Evolutionary conservation across 306 rosid genomes (phyloP).

Genomic region (Cucurbita argyrosperma): DNA sequence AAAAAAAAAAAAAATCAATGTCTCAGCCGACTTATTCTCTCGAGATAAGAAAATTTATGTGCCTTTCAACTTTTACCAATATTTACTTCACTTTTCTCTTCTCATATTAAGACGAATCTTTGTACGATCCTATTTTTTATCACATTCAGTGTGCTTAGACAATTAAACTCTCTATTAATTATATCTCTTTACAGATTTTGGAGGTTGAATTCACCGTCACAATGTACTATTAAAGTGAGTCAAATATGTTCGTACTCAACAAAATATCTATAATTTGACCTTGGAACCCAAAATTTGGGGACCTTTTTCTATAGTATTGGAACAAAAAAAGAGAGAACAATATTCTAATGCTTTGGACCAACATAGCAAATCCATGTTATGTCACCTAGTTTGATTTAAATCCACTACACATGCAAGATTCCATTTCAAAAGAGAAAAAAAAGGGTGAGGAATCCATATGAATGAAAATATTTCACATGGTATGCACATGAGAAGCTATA

Average conservation of each 20-base stretch:
- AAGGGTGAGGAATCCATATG: neutral
- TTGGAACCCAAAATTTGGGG: neutral
- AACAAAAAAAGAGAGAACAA: constrained; percentile 18
- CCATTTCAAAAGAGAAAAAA: neutral
- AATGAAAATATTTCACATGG: neutral
- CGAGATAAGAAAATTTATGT: neutral
- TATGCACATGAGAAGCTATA: neutral
- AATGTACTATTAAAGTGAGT: neutral
- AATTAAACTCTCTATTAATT: too few relatives aligned
- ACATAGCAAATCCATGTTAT: constrained; percentile 64
- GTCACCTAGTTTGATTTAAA: constrained; percentile 36
- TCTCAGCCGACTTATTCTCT: neutral
- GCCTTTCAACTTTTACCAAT: neutral
- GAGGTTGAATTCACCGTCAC: too few relatives aligned
- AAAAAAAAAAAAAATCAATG: too few relatives aligned
- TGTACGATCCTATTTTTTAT: too few relatives aligned
- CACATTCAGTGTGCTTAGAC: neutral
- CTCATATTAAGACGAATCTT: neutral
- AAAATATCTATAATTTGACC: neutral
- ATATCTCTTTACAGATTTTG: too few relatives aligned
- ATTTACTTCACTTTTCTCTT: neutral
- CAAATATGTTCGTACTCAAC: neutral
- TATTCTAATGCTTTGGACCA: constrained; percentile 28
- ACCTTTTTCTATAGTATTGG: neutral
- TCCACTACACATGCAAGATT: constrained; percentile 55